These are phyloP conservation scores for Scolecobasidium constrictum DNA, from an alignment of 2,329 filamentous ascomycete species.

Conservation along the genomic window DNA sequence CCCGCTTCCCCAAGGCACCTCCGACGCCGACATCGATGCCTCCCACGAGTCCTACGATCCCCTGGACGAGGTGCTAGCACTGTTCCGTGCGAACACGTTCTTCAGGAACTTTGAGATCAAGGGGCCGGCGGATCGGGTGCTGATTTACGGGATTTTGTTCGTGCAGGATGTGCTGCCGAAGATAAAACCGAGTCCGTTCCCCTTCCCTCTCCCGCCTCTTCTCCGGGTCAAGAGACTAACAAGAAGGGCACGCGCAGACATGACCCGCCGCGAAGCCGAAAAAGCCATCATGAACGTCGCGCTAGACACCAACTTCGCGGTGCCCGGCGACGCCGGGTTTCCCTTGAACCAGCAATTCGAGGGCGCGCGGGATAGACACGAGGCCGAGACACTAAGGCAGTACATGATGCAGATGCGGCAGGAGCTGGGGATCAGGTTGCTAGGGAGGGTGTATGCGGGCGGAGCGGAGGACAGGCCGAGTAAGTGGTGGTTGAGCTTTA, in stretches of 20 bases:
- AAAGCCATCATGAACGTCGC: slow-evolving; percentile 80
- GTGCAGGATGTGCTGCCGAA: slow-evolving; percentile 82
- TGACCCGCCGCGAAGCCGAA: slow-evolving; percentile 11
- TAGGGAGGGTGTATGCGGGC: slow-evolving; percentile 80
- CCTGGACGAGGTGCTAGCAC: slow-evolving; percentile 80
- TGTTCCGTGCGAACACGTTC: slow-evolving; percentile 97
- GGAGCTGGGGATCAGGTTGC: slow-evolving; percentile 71
- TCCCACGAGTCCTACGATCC: slow-evolving; percentile 93
- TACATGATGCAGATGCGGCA: slow-evolving; percentile 90
- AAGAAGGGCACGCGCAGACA: slow-evolving; percentile 5
- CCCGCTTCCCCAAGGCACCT: slow-evolving; percentile 39
- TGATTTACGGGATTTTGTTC: slow-evolving; percentile 95
- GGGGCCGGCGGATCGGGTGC: slow-evolving; percentile 81
- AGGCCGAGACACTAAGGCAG: slow-evolving; percentile 78
- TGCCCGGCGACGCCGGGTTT: slow-evolving; percentile 87
- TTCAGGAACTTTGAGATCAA: slow-evolving; percentile 99
- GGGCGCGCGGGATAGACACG: slow-evolving; percentile 72
- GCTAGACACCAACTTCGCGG: slow-evolving; percentile 85
- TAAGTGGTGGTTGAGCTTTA: slow-evolving; percentile 97
- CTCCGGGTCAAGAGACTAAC: background rate
- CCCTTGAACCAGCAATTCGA: slow-evolving; percentile 97
- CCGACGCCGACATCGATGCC: slow-evolving; percentile 55
- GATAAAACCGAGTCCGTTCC: slow-evolving; percentile 68
- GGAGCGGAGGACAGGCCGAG: slow-evolving; percentile 50
- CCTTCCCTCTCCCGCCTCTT: slow-evolving; percentile 10